Evolutionary conservation across 768 basidiomycete species (phyloP).

Genomic region (Mycena haematopus): DNA sequence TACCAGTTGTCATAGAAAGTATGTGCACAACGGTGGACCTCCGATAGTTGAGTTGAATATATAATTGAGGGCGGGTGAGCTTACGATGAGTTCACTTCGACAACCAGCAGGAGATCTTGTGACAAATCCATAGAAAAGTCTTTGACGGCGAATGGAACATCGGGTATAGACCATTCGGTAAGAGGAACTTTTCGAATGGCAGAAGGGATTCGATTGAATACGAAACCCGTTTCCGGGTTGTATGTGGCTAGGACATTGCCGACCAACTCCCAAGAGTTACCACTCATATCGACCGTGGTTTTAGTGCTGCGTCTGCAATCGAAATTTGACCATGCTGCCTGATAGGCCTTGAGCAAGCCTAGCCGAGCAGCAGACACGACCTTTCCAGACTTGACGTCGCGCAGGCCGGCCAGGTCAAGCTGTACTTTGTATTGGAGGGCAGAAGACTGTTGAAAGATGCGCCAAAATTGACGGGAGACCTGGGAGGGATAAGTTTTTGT

Average conservation of each 20-base stretch:
- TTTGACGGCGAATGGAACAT: conserved; percentile 36
- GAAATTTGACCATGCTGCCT: conserved; percentile 38
- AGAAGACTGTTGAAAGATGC: conserved; percentile 34
- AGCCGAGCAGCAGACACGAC: conserved; percentile 34
- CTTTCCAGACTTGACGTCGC: conserved; percentile 30
- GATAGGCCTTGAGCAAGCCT: conserved; percentile 35
- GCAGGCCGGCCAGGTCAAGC: conserved; percentile 36
- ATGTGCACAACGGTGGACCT: conserved; percentile 33
- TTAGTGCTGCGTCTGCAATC: conserved; percentile 25
- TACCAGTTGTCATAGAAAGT: conserved; percentile 36
- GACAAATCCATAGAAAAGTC: conserved; percentile 46
- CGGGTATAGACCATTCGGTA: conserved; percentile 35
- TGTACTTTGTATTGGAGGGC: conserved; percentile 39
- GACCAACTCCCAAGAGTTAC: conserved; percentile 41
- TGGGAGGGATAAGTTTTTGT: conserved; percentile 1
- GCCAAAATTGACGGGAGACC: conserved; percentile 40
- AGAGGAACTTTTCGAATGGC: conserved; percentile 35
- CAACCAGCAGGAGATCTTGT: conserved; percentile 41
- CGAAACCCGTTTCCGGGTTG: conserved; percentile 27
- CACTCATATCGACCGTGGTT: conserved; percentile 27
- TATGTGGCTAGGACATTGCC: conserved; percentile 40
- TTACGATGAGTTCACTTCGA: conserved; percentile 31
- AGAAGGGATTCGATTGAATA: conserved; percentile 39
- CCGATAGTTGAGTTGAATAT: background rate
- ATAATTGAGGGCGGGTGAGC: background rate